Conservation (phyloP, 345 rosid species). For the Eucalyptus pauciflora region DNA sequence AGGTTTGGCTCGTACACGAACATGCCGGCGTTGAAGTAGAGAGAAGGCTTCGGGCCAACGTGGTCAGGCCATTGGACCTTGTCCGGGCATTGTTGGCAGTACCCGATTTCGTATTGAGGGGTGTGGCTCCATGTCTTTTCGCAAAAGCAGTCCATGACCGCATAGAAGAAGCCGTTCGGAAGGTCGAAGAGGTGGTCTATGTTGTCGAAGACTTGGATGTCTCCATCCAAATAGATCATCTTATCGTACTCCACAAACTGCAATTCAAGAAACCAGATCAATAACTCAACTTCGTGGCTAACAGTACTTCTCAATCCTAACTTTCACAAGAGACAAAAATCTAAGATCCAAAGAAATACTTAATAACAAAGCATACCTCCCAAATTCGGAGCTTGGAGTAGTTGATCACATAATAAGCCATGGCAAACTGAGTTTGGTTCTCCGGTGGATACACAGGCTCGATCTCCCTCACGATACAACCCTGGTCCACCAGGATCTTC, state of each 20-base stretch:
- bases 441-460: constrained; percentile 26
- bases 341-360: background rate
- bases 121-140: constrained; percentile 33
- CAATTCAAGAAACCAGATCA: background rate
- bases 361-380: constrained; percentile 6
- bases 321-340: too few species aligned
- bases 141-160: constrained; percentile 49
- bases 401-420: constrained; percentile 22
- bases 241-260: constrained; percentile 27
- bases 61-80: constrained; percentile 20
- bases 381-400: constrained; percentile 39
- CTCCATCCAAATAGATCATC: constrained; percentile 33
- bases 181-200: constrained; percentile 27
- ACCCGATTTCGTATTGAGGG: constrained; percentile 30
- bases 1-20: constrained; percentile 31
- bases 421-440: constrained; percentile 5
- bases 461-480: constrained; percentile 24
- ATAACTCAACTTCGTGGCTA: background rate
- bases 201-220: constrained; percentile 27
- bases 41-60: constrained; percentile 19
- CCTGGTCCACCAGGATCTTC: constrained; percentile 13
- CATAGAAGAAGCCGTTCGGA: constrained; percentile 17
- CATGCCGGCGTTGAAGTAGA: constrained; percentile 48
- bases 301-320: background rate
- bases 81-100: constrained; percentile 40